Conservation (phyloP, 306 rosid genomes). For the Corylus americana region DNA sequence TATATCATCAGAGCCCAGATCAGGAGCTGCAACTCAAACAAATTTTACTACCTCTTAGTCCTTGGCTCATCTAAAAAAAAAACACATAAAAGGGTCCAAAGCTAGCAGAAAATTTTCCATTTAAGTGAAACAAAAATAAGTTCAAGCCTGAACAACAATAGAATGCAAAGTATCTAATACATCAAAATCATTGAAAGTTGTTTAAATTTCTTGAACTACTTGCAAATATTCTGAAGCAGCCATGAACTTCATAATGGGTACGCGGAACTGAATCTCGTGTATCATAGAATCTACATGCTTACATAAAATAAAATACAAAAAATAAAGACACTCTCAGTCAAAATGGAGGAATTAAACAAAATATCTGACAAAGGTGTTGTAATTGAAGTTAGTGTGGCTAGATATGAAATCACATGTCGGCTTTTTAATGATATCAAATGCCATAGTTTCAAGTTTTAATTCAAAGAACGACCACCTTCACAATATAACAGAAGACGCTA, state of each 20-base stretch:
- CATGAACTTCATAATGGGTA: not conserved
- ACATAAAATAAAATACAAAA: not conserved
- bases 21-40: slow-evolving; percentile 66
- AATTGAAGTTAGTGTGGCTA: not conserved
- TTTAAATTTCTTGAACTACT: slow-evolving; percentile 2
- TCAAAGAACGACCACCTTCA: not conserved
- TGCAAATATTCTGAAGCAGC: not conserved
- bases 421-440: not conserved
- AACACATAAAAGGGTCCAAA: not conserved
- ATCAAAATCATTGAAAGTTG: not conserved
- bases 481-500: not conserved
- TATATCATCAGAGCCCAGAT: slow-evolving; percentile 48
- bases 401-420: not conserved
- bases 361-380: not conserved
- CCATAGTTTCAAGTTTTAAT: not conserved
- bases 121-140: not conserved
- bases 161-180: not conserved
- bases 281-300: not conserved
- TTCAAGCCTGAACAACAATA: not conserved
- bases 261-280: not conserved
- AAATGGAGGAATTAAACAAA: not conserved
- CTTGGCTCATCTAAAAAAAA: slow-evolving; percentile 13
- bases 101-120: not conserved
- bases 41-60: slow-evolving; percentile 6
- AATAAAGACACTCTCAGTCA: not conserved